Conservation (phyloP, 768 basidiomycete genomes). For the Pleurotus sapidus region DNA sequence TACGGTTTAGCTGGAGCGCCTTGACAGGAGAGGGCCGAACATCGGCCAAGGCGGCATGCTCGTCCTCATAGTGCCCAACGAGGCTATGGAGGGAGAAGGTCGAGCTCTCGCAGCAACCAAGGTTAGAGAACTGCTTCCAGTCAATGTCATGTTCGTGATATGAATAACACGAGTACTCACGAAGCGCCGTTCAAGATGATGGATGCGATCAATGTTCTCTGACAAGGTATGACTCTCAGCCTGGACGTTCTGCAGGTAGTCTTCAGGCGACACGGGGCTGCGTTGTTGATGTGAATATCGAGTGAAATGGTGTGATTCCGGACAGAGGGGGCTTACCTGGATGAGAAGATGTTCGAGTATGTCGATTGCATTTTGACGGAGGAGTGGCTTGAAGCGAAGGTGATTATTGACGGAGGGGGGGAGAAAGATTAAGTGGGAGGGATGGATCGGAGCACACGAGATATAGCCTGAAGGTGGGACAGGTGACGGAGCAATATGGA, state of each 20-base stretch:
- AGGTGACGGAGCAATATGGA: conserved; percentile 4
- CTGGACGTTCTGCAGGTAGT: conserved; percentile 1
- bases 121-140: background rate
- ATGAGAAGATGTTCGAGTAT: background rate
- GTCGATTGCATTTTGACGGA: conserved; percentile 1
- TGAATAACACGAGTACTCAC: conserved; percentile 16
- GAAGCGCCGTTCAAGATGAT: conserved; percentile 23
- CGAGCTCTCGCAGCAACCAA: background rate
- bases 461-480: conserved; percentile 1
- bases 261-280: background rate
- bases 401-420: background rate
- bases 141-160: background rate
- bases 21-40: background rate
- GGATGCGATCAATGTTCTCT: conserved; percentile 24
- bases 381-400: background rate
- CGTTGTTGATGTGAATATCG: background rate
- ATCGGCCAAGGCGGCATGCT: background rate
- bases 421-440: background rate
- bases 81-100: background rate
- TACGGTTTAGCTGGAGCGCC: background rate
- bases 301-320: background rate
- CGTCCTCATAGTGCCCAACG: background rate
- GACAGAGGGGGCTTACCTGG: background rate
- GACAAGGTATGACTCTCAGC: background rate
- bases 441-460: background rate